Evolutionary conservation across 2,329 filamentous ascomycete genomes (phyloP), one percentile per base, ranked within the genome.

Genomic region (Gyromitra esculenta): DNA sequence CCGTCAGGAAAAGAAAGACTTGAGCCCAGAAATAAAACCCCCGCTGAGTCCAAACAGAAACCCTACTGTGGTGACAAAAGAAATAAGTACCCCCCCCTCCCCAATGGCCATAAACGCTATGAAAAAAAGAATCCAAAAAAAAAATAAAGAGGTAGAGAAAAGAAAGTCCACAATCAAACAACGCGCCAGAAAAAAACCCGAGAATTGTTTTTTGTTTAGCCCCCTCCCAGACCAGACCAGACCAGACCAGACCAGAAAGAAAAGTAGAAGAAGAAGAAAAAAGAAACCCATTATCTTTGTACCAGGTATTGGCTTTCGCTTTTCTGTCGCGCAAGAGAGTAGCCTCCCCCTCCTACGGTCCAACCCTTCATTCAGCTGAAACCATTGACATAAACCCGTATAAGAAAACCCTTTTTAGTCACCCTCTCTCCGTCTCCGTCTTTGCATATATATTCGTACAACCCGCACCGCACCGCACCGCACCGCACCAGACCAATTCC

Each of bases 181-280:
- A 70, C 57, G 45, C 65, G 65, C 72, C 72, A 54, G 37, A 68
- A 68, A 54, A 25, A 68, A 74, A 54, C 43, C 71, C 63, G 31
- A 59, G 25, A 18, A 50, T 65, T 71, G 52, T 37, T 69, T 65
- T 65, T 39, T 73, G 43, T 57, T 48, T 18, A 45, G 15, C 25
- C 5, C 39, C 45, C 25, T 9, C 64, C 50, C 25, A 31, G 25
- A 31, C 25, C 25, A 31, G 25, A 67, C 60, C 25, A 72, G 25
- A 48, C 48, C 25, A 31, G 25, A 31, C 1, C 25, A 31, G 25
- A 67, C 50, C 25, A 72, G 25, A 48, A 59, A 50, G 54, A 50
- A 56, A 56, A 31, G 18, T 50, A 66, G 35, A 63, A n/a, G 31
- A 56, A 48, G 37, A 45, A 56, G 41, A 41, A 57, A 41, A 65